phyloP scores from a whole-genome alignment of 805 yeast genomes.

The Sugiyamaella qingdaonensis region DNA sequence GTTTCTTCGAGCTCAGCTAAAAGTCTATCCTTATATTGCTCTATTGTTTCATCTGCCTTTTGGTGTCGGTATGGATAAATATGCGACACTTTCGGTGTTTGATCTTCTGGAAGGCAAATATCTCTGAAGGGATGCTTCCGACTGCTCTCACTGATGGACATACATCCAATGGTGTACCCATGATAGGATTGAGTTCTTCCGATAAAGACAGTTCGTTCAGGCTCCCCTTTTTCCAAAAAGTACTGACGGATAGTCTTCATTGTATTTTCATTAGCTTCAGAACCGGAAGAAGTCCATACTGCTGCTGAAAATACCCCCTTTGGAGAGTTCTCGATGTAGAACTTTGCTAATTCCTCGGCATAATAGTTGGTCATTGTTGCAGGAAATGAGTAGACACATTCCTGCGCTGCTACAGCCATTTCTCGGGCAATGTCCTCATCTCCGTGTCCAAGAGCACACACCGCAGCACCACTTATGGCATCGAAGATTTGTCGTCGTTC shows the following conservation, averaged over 20 bases:
- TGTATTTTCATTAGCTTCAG: conserved; percentile 64
- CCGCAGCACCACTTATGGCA: conserved; percentile 14
- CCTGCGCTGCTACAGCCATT: conserved; percentile 11
- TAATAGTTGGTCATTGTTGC: conserved; percentile 14
- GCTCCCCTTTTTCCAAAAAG: background rate
- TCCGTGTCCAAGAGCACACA: conserved; percentile 14
- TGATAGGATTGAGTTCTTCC: background rate
- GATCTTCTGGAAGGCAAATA: conserved; percentile 19
- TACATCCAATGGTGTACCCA: conserved; percentile 4
- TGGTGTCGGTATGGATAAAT: conserved; percentile 34
- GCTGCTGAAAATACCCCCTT: conserved; percentile 12
- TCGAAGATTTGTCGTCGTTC: conserved; percentile 12
- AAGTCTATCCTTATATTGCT: conserved; percentile 38
- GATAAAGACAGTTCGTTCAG: background rate
- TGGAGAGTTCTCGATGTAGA: conserved; percentile 12
- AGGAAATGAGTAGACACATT: conserved; percentile 12
- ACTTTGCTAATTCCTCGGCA: conserved; percentile 14
- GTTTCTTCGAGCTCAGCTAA: conserved; percentile 41
- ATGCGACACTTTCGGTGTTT: conserved; percentile 19
- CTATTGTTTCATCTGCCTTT: conserved; percentile 37
- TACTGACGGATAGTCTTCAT: conserved; percentile 43
- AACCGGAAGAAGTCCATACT: conserved; percentile 41
- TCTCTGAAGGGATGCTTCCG: background rate
- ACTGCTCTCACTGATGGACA: conserved; percentile 1
- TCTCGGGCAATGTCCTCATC: conserved; percentile 13